phyloP scores from a whole-genome alignment of 139 green algal species.

The Haematococcus lacustris region DNA sequence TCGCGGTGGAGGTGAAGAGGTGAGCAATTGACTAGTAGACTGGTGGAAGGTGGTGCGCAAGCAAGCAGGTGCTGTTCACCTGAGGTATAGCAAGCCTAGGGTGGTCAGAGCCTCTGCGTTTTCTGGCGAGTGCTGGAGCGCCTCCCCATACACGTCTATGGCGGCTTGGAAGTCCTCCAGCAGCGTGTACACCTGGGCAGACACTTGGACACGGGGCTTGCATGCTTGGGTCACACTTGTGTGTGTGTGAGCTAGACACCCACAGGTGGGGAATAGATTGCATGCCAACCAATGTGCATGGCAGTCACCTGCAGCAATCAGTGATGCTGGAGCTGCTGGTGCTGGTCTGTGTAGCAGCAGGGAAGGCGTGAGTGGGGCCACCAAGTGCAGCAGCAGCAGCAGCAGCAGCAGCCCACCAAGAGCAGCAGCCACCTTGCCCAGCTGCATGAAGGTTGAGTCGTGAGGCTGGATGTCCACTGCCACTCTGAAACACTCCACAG shows the following conservation, averaged over 20 bases:
- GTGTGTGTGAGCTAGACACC: background rate
- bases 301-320: background rate
- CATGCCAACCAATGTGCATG: background rate
- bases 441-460: constrained; percentile 63
- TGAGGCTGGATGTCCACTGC: constrained; percentile 65
- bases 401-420: too few relatives aligned
- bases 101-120: constrained; percentile 69
- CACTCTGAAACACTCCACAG: constrained; percentile 46
- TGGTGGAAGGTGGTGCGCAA: too few relatives aligned
- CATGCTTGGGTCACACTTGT: background rate
- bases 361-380: background rate
- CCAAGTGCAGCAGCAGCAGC: too few relatives aligned
- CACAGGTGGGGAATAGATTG: background rate
- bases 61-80: too few relatives aligned
- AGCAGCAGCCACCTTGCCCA: constrained; percentile 37
- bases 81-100: constrained; percentile 65
- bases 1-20: too few relatives aligned
- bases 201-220: background rate
- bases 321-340: background rate
- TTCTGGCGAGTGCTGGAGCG: constrained; percentile 59
- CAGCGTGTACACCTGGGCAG: constrained; percentile 31
- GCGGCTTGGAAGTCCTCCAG: constrained; percentile 32
- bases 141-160: constrained; percentile 43
- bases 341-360: background rate
- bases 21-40: too few relatives aligned